These are phyloP conservation scores for Rhodomyrtus psidioides DNA, from an alignment of 441 rosid genomes.

Conservation along the genomic window DNA sequence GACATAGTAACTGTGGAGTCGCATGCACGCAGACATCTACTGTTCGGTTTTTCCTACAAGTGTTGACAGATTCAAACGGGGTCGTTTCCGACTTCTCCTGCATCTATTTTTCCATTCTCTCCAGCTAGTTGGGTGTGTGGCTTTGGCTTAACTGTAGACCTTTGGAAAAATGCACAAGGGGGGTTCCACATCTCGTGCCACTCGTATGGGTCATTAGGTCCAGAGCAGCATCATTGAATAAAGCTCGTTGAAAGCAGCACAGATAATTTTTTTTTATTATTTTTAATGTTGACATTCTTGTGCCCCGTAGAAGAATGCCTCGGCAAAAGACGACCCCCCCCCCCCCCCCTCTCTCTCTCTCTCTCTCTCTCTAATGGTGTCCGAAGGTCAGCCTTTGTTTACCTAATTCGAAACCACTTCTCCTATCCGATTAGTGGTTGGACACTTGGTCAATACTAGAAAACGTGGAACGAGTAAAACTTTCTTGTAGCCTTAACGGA, in stretches of 20 bases:
- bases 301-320: not conserved
- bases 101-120: not conserved
- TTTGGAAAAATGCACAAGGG: not conserved
- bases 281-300: not conserved
- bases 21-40: not conserved
- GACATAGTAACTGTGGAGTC: not conserved
- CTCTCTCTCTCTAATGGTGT: too few species aligned
- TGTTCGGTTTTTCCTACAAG: not conserved
- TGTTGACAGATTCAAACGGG: not conserved
- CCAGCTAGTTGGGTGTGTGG: not conserved
- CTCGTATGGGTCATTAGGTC: not conserved
- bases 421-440: not conserved
- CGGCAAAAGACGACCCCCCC: not conserved
- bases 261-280: not conserved
- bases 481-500: not conserved
- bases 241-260: not conserved
- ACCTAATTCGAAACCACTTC: not conserved
- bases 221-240: not conserved
- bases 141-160: not conserved
- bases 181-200: not conserved
- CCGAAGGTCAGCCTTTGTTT: not conserved
- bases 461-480: not conserved
- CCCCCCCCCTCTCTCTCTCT: too few species aligned
- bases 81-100: not conserved
- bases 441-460: not conserved